phyloP scores from a whole-genome alignment of 495 filamentous ascomycete genomes.

The Penicillium maclennaniae region DNA sequence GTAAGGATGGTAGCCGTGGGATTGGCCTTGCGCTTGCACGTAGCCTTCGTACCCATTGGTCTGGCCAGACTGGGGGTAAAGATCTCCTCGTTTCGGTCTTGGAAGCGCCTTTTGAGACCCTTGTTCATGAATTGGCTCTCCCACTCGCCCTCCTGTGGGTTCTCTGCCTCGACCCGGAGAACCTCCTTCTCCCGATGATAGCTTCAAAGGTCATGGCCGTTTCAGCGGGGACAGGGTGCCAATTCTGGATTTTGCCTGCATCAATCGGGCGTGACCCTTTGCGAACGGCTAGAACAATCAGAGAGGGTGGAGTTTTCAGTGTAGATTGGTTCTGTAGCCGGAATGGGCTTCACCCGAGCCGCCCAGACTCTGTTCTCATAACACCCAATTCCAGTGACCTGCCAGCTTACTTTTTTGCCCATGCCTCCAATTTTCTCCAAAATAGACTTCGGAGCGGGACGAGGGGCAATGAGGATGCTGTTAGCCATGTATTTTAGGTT shows the following conservation, averaged over 20 bases:
- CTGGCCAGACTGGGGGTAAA: conserved; percentile 17
- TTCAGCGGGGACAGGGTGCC: conserved; percentile 70
- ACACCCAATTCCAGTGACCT: conserved; percentile 69
- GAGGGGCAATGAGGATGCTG: conserved; percentile 81
- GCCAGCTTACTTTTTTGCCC: conserved; percentile 75
- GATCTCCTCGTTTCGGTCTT: conserved; percentile 34
- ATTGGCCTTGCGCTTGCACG: conserved; percentile 7
- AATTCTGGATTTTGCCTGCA: conserved; percentile 76
- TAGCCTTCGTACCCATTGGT: conserved; percentile 12
- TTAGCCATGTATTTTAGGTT: conserved; percentile 84
- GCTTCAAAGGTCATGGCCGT: conserved; percentile 69
- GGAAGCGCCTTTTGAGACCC: conserved; percentile 43
- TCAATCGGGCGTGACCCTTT: conserved; percentile 73
- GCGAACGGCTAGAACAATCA: conserved; percentile 72
- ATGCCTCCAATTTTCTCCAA: conserved; percentile 81
- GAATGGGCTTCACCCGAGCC: conserved; percentile 69
- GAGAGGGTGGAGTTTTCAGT: conserved; percentile 69
- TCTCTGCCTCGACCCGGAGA: conserved; percentile 72
- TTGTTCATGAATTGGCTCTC: conserved; percentile 55
- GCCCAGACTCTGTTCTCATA: conserved; percentile 86
- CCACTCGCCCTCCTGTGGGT: conserved; percentile 49
- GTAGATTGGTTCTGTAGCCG: conserved; percentile 57
- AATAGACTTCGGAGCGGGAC: conserved; percentile 61
- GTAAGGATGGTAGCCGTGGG: conserved; percentile 20
- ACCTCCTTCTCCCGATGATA: conserved; percentile 82